phyloP scores from a whole-genome alignment of 106 monocot genomes.

The Platanthera guangdongensis region DNA sequence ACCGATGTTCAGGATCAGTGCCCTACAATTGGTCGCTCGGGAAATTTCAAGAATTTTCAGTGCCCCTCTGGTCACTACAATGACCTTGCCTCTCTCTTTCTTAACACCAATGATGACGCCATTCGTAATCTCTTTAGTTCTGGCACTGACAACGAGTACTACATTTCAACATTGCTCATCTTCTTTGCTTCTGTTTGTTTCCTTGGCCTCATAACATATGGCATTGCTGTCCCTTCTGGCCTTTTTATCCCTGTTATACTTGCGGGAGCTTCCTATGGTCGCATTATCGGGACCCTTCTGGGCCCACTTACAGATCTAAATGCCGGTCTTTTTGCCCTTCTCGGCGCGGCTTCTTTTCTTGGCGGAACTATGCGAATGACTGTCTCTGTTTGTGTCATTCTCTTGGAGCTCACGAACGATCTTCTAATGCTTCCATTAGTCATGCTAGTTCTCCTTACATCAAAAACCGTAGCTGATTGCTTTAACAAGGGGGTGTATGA shows the following conservation, averaged over 20 bases:
- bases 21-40: slow-evolving; percentile 65
- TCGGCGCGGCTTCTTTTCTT: slow-evolving; percentile 84
- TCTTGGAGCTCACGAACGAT: slow-evolving; percentile 94
- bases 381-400: slow-evolving; percentile 83
- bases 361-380: slow-evolving; percentile 99
- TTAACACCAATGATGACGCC: slow-evolving; percentile 89
- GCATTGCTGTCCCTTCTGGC: slow-evolving; percentile 86
- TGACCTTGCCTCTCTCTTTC: slow-evolving; percentile 79
- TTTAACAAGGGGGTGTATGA: slow-evolving; percentile 91
- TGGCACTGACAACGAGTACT: slow-evolving; percentile 54
- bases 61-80: slow-evolving; percentile 86
- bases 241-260: slow-evolving; percentile 95
- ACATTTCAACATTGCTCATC: slow-evolving; percentile 43
- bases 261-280: slow-evolving; percentile 75
- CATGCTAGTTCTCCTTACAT: slow-evolving; percentile 88
- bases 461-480: slow-evolving; percentile 82
- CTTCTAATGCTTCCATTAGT: slow-evolving; percentile 82
- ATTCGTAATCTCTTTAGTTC: slow-evolving; percentile 74
- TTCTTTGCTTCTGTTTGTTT: slow-evolving; percentile 54
- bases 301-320: slow-evolving; percentile 49
- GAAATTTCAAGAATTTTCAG: slow-evolving; percentile 82
- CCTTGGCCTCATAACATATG: slow-evolving; percentile 83
- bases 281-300: slow-evolving; percentile 53
- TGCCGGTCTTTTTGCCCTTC: slow-evolving; percentile 74
- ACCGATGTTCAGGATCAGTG: slow-evolving; percentile 34